phyloP scores from a whole-genome alignment of 2,329 filamentous ascomycete genomes.

The Alternaria brassicae region DNA sequence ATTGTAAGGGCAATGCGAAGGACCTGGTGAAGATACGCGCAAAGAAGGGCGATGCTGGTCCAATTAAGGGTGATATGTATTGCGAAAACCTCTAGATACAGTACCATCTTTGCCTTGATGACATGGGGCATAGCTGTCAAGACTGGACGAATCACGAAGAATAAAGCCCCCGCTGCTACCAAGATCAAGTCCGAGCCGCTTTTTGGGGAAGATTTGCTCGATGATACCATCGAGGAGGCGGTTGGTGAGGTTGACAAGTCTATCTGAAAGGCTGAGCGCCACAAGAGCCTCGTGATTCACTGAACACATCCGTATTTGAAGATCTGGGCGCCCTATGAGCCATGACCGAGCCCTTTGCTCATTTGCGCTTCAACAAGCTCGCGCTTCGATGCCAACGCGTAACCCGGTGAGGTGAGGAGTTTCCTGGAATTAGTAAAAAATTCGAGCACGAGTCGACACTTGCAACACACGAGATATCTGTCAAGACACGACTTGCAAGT shows the following conservation, averaged over 20 bases:
- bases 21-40: constrained; percentile 7
- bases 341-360: not conserved
- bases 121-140: not conserved
- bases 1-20: constrained; percentile 1
- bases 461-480: not conserved
- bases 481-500: not conserved
- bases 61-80: constrained; percentile 1
- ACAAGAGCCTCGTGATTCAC: too few relatives aligned
- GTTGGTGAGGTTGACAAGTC: not conserved
- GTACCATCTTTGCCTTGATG: not conserved
- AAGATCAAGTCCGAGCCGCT: constrained; percentile 21
- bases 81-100: too few relatives aligned
- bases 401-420: not conserved
- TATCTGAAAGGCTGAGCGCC: not conserved
- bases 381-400: not conserved
- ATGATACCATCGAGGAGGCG: not conserved
- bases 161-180: constrained; percentile 2
- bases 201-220: not conserved
- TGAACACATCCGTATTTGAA: not conserved
- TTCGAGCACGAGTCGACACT: not conserved
- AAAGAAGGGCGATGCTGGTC: constrained; percentile 2
- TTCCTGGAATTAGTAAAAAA: not conserved
- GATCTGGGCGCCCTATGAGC: not conserved
- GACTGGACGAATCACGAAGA: constrained; percentile 27
- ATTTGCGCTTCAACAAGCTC: not conserved